Percentiles rank a stretch among this genome's conserved stretches.
These are phyloP conservation scores for Phanerodontia chrysosporium DNA, from an alignment of 768 basidiomycete genomes.

Conservation along the genomic window DNA sequence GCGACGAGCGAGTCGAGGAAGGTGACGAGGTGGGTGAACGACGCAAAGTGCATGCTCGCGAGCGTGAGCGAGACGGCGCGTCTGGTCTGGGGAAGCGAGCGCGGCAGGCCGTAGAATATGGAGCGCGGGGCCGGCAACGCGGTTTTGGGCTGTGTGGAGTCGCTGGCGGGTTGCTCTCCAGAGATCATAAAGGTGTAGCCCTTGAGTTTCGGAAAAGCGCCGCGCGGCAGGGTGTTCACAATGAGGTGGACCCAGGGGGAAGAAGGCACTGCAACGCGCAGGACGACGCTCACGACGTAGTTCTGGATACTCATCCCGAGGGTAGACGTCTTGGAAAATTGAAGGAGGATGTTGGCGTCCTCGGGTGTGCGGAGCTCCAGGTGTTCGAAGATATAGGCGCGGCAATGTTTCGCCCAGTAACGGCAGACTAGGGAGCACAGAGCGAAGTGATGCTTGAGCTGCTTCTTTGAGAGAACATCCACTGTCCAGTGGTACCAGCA, in stretches of 20 bases:
- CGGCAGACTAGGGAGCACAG: not conserved
- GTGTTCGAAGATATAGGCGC: not conserved
- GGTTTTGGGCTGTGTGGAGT: not conserved
- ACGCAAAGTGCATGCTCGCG: not conserved
- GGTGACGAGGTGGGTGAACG: not conserved
- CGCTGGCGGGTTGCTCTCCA: not conserved
- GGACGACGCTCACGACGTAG: not conserved
- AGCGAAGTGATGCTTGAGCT: too few species aligned
- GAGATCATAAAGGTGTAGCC: not conserved
- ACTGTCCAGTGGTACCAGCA: too few species aligned
- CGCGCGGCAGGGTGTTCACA: not conserved
- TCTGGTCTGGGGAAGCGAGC: not conserved
- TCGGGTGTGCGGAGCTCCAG: not conserved
- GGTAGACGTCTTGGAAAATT: not conserved
- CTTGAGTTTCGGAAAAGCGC: not conserved
- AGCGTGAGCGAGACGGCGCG: not conserved
- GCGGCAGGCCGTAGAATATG: not conserved
- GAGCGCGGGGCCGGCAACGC: not conserved
- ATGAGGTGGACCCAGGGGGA: not conserved
- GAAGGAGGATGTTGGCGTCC: not conserved
- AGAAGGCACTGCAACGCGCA: not conserved
- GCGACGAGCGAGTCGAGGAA: not conserved
- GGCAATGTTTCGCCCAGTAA: not conserved
- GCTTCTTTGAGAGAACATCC: too few species aligned
- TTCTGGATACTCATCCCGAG: not conserved